Conservation (phyloP, 371 early-diverging fungal genomes). For the Rhizopus sp. region DNA sequence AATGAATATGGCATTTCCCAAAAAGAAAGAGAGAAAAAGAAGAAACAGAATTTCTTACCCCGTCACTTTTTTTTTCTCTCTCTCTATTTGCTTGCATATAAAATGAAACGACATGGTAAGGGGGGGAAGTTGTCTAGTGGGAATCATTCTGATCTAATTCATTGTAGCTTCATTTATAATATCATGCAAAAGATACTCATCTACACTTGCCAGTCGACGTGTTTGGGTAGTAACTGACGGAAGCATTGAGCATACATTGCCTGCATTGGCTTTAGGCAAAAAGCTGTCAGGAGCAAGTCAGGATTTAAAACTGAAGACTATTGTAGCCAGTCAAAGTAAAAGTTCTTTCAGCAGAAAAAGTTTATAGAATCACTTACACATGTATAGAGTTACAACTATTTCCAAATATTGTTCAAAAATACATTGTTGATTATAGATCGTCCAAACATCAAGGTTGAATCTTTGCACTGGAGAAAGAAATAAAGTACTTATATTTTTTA, state of each 20-base stretch:
- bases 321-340: conserved; percentile 28
- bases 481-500: neutral
- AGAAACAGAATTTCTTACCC: neutral
- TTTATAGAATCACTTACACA: neutral
- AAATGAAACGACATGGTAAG: too few relatives aligned
- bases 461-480: neutral
- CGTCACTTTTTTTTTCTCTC: conserved; percentile 1
- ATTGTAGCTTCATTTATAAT: neutral
- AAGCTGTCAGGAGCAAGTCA: conserved; percentile 16
- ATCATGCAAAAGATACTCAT: neutral
- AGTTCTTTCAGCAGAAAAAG: neutral
- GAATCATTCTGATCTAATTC: neutral
- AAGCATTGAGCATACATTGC: conserved; percentile 22
- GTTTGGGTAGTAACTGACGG: conserved; percentile 33
- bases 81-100: neutral
- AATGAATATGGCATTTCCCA: conserved; percentile 64
- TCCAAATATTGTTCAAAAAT: conserved; percentile 30
- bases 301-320: conserved; percentile 18
- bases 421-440: conserved; percentile 12
- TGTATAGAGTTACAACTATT: conserved; percentile 22
- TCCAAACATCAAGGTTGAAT: conserved; percentile 12
- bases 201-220: conserved; percentile 6
- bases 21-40: conserved; percentile 4
- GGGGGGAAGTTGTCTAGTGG: too few relatives aligned
- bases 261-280: conserved; percentile 24